Conservation (phyloP, 805 yeast genomes). For the Saccharomycopsis guyanensis region DNA sequence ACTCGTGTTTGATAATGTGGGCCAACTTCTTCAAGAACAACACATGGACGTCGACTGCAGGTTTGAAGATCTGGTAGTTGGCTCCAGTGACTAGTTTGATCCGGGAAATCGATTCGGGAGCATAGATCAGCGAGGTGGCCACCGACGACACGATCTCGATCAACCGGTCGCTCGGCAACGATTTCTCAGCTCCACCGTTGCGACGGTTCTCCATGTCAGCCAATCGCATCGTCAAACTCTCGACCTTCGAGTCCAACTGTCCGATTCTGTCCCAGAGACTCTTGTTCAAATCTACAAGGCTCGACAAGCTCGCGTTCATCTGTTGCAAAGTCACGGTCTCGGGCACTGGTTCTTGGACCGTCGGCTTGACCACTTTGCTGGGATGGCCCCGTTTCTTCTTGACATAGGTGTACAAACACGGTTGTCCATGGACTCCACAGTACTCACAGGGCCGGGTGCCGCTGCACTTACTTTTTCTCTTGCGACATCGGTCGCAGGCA, state of each 20-base stretch:
- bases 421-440: constrained; percentile 12
- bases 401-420: constrained; percentile 17
- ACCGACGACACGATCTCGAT: constrained; percentile 8
- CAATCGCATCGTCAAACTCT: neutral
- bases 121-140: constrained; percentile 3
- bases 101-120: neutral
- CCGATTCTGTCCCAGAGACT: neutral
- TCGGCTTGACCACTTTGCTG: constrained; percentile 7
- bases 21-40: constrained; percentile 3
- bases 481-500: constrained; percentile 20
- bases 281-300: neutral
- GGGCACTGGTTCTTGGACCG: neutral
- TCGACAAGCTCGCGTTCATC: neutral
- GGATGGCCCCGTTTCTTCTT: constrained; percentile 17
- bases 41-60: constrained; percentile 7
- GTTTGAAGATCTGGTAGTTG: constrained; percentile 9
- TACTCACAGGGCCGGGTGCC: constrained; percentile 16
- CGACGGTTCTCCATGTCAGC: neutral
- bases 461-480: constrained; percentile 18
- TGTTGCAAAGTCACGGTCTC: neutral
- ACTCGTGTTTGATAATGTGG: constrained; percentile 9
- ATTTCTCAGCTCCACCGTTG: neutral
- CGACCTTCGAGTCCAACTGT: neutral
- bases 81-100: constrained; percentile 6
- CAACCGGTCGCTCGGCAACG: constrained; percentile 5